Evolutionary conservation across 2,329 filamentous ascomycete genomes (phyloP).

Genomic region (Amauroascus verrucosus): DNA sequence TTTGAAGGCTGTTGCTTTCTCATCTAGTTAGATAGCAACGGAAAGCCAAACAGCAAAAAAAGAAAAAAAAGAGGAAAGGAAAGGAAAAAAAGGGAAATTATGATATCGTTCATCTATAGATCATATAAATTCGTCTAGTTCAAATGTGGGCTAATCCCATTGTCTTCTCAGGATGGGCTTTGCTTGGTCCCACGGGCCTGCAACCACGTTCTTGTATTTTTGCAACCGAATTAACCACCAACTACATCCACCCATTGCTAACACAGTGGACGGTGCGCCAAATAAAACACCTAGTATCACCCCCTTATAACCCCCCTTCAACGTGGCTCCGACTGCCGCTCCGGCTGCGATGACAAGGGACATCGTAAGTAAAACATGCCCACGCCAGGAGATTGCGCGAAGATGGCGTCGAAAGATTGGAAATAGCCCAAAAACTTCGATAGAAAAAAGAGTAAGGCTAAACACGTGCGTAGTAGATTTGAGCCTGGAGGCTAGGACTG

Average conservation of each 20-base stretch:
- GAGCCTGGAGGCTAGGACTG: conserved; percentile 80
- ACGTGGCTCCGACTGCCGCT: conserved; percentile 58
- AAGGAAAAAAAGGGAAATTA: neutral
- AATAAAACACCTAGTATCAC: conserved; percentile 63
- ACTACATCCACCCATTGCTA: conserved; percentile 85
- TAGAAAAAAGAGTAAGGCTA: conserved; percentile 85
- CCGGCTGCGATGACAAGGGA: conserved; percentile 69
- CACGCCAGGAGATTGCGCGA: conserved; percentile 67
- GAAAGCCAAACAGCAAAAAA: neutral
- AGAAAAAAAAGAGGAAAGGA: neutral
- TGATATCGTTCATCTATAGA: neutral
- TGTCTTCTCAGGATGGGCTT: conserved; percentile 50
- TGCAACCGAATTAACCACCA: conserved; percentile 98
- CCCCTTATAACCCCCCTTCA: conserved; percentile 45
- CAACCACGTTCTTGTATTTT: conserved; percentile 98
- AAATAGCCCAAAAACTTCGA: conserved; percentile 93
- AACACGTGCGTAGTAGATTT: conserved; percentile 91
- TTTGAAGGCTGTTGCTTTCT: too few species aligned
- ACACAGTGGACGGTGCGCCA: conserved; percentile 60
- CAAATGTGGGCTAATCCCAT: conserved; percentile 28
- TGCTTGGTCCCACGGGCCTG: conserved; percentile 94
- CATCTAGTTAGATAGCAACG: too few species aligned
- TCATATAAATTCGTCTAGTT: neutral
- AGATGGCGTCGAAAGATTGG: conserved; percentile 93
- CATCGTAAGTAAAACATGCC: conserved; percentile 67